Percentiles rank a stretch among this genome's conserved stretches.
Evolutionary conservation across 306 rosid genomes (phyloP).

Genomic region (Citrullus mucosospermus): DNA sequence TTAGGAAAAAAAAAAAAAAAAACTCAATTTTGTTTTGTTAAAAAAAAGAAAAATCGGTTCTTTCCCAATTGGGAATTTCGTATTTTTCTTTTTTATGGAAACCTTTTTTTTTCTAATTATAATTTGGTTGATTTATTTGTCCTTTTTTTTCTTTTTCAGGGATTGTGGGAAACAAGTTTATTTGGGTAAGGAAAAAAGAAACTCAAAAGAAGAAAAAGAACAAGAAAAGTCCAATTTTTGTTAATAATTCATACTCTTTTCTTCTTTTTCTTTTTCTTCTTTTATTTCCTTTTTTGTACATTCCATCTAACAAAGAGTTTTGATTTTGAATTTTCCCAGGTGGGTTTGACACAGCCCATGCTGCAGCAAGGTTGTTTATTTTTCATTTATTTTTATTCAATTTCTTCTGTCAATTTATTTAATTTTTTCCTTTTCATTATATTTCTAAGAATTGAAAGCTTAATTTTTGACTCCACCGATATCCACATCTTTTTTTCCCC

Average conservation of each 20-base stretch:
- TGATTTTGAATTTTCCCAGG: conserved; percentile 16
- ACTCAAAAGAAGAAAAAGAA: background rate
- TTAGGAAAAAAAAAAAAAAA: background rate
- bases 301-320: background rate
- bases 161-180: conserved; percentile 57
- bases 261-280: too few relatives aligned
- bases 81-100: background rate
- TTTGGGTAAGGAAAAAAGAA: conserved; percentile 22
- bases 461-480: too few relatives aligned
- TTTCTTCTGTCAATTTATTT: background rate
- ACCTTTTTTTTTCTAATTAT: background rate
- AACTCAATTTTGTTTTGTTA: background rate
- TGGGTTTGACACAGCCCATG: conserved; percentile 50
- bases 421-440: background rate
- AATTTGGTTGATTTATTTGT: background rate
- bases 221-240: background rate
- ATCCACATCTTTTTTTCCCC: too few relatives aligned
- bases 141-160: conserved; percentile 9
- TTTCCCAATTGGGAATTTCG: background rate
- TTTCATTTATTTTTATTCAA: background rate
- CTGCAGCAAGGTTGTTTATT: conserved; percentile 33
- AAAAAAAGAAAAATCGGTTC: background rate
- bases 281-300: background rate
- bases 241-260: background rate
- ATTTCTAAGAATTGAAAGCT: background rate